Evolutionary conservation across 1,284 basidiomycete species (phyloP), one percentile per base, ranked within the genome.

Genomic region (Malassezia yamatoensis): DNA sequence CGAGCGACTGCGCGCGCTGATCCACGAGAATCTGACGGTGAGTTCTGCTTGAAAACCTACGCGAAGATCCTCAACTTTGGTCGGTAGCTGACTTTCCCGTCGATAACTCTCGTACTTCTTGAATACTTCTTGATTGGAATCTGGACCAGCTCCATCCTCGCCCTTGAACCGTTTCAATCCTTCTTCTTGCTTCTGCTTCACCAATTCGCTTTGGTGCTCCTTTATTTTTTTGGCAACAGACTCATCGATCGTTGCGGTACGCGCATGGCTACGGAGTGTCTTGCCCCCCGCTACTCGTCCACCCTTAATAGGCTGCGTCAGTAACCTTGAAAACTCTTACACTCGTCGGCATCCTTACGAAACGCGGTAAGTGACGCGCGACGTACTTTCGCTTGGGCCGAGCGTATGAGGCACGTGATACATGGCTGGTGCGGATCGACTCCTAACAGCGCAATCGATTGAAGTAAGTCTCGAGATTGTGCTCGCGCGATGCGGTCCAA

Each of bases 21-120:
- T 99, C 94, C 33, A 98, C 85, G 63, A 83, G 82, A 62, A 99
- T 88, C 87, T 96, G 72, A n/a, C 3, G 56, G 56, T 13, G 13
- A 43, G 41, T 41, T 13, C 10, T 43, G 15, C n/a, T 24, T 13
- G 12, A 29, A 12, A 20, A 53, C 51, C 20, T 48, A 58, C 53
- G 12, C 57, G 56, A 49, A 68, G 60, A 38, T 74, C 70, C 3
- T 66, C 63, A 44, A 70, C 68, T 50, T 67, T 68, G 44, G 62
- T 80, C 0, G 94, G 94, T 34, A 98, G 77, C 57, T 85, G 88
- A 20, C 82, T 86, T 74, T 96, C 93, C 37, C 91, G 85, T 76
- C 90, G 90, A 78, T 96, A 99, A 67, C 89, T 93, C 78, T 91
- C 90, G 78, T 96, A 98, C 62, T 85, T 84, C 76, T 93, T 93